These are phyloP conservation scores for Dryas alaskensis DNA, from an alignment of 306 rosid species.

Conservation along the genomic window DNA sequence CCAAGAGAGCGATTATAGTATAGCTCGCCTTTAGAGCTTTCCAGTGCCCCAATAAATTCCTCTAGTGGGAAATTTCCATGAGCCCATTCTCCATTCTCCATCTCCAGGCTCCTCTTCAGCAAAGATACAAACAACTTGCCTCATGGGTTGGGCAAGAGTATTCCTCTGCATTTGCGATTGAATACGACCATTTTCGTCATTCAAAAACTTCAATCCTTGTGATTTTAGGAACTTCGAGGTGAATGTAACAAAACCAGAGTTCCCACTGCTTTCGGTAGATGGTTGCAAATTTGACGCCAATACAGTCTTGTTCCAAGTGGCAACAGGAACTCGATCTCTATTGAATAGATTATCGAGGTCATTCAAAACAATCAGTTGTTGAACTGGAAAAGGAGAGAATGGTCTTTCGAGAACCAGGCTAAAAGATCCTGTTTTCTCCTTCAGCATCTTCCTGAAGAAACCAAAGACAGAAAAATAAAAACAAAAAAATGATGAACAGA, in stretches of 20 bases:
- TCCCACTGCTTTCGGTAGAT: slow-evolving; percentile 50
- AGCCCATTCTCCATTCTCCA: slow-evolving; percentile 91
- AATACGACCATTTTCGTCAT: slow-evolving; percentile 44
- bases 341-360: slow-evolving; percentile 68
- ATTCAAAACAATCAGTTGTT: slow-evolving; percentile 45
- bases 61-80: slow-evolving; percentile 88
- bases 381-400: slow-evolving; percentile 50
- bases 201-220: slow-evolving; percentile 56
- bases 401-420: slow-evolving; percentile 60
- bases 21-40: slow-evolving; percentile 78
- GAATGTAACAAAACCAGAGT: slow-evolving; percentile 67
- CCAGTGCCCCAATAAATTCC: slow-evolving; percentile 74
- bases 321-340: slow-evolving; percentile 75
- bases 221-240: slow-evolving; percentile 66
- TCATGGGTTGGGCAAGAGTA: slow-evolving; percentile 31
- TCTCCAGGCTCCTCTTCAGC: slow-evolving; percentile 74
- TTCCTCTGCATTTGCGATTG: slow-evolving; percentile 51
- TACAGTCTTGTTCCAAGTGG: slow-evolving; percentile 67
- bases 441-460: slow-evolving; percentile 67
- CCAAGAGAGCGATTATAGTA: slow-evolving; percentile 82
- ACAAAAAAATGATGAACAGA: slow-evolving; percentile 53
- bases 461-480: slow-evolving; percentile 65
- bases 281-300: slow-evolving; percentile 66
- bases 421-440: slow-evolving; percentile 48
- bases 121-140: slow-evolving; percentile 59